A percentile compares a stretch with the other conserved stretches of the same genome.
Conservation (phyloP, 2,329 filamentous ascomycete species). For the Penicillium glabrum region DNA sequence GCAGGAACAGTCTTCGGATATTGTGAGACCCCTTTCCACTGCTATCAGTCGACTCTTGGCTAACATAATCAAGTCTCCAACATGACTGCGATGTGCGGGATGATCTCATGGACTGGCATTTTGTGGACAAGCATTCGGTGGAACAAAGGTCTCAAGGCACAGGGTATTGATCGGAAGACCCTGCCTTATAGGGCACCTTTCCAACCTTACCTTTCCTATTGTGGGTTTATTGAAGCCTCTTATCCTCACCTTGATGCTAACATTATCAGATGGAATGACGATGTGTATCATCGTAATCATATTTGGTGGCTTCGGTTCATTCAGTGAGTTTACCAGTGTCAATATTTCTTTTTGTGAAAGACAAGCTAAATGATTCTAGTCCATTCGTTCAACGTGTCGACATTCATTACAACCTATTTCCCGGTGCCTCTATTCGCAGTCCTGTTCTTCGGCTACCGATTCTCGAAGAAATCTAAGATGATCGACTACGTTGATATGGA, state of each 20-base stretch:
- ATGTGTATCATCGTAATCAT: constrained; percentile 23
- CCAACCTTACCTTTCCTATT: constrained; percentile 12
- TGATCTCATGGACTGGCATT: constrained; percentile 17
- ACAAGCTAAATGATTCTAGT: constrained; percentile 1
- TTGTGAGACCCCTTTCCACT: constrained; percentile 4
- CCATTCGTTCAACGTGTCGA: constrained; percentile 17
- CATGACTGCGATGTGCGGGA: constrained; percentile 20
- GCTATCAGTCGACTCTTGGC: background rate
- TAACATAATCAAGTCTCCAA: constrained; percentile 12
- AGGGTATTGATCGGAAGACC: constrained; percentile 23
- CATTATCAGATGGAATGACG: constrained; percentile 14
- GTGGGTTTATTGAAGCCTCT: background rate
- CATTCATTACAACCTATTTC: constrained; percentile 25
- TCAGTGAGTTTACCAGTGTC: constrained; percentile 10
- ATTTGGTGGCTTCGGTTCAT: constrained; percentile 25
- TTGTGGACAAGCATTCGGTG: constrained; percentile 23
- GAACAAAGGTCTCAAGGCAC: constrained; percentile 22
- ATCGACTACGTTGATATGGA: constrained; percentile 21
- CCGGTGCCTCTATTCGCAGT: constrained; percentile 21
- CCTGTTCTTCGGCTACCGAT: constrained; percentile 20
- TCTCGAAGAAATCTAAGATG: constrained; percentile 21
- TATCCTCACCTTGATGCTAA: background rate
- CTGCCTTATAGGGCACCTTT: constrained; percentile 13
- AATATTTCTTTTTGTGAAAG: too few species aligned
- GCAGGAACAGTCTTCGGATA: constrained; percentile 19